Conservation (phyloP, 1,284 basidiomycete genomes). For the Macrocystidia cucumis region DNA sequence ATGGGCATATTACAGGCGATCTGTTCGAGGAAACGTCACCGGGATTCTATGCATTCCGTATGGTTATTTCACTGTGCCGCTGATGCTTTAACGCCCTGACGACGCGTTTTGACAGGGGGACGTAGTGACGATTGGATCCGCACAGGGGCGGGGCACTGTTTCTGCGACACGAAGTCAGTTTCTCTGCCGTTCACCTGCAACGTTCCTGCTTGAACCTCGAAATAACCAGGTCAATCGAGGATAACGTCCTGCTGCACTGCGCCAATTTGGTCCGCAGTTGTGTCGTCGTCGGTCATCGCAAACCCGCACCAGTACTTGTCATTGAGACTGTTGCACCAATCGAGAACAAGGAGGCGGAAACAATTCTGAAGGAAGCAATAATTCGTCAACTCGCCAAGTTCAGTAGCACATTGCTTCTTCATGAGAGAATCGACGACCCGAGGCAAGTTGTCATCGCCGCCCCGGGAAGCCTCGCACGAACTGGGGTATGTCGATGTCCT, state of each 20-base stretch:
- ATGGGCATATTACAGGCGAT: constrained; percentile 68
- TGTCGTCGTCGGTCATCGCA: constrained; percentile 62
- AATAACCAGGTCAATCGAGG: constrained; percentile 48
- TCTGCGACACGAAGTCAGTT: constrained; percentile 62
- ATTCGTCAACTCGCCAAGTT: constrained; percentile 10
- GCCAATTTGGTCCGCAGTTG: constrained; percentile 53
- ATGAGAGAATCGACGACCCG: constrained; percentile 14
- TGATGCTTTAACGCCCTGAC: constrained; percentile 19
- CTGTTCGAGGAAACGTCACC: constrained; percentile 53
- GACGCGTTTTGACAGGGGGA: constrained; percentile 22
- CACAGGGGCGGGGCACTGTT: constrained; percentile 62
- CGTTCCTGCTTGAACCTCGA: too few species aligned
- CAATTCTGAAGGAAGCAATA: constrained; percentile 8
- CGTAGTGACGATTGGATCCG: constrained; percentile 71
- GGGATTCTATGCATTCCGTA: constrained; percentile 52
- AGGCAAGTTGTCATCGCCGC: constrained; percentile 3
- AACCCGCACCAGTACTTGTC: constrained; percentile 63
- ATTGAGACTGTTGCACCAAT: constrained; percentile 45
- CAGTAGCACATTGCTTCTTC: constrained; percentile 12
- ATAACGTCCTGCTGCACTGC: constrained; percentile 54
- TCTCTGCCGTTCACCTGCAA: neutral
- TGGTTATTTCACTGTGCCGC: constrained; percentile 20
- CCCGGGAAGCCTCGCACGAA: constrained; percentile 6
- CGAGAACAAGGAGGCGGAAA: constrained; percentile 11
- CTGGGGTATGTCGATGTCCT: too few species aligned